Percentiles rank a stretch among this genome's conserved stretches.
Conservation (phyloP, 2,329 filamentous ascomycete species). For the Incumbomyces delicatus region DNA sequence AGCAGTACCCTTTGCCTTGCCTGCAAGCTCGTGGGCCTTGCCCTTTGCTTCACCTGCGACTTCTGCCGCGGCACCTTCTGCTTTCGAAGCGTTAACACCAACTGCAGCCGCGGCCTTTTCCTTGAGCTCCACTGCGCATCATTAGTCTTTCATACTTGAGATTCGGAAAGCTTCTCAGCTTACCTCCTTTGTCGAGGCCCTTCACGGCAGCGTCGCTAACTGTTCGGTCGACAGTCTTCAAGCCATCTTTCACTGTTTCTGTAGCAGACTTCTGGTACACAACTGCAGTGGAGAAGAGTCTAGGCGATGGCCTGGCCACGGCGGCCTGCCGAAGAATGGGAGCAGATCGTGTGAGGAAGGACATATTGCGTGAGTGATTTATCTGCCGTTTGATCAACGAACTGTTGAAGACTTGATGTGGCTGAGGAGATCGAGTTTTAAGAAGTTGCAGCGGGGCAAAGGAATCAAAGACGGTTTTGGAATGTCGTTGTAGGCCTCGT, state of each 20-base stretch:
- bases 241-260: slow-evolving; percentile 47
- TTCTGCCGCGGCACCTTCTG: slow-evolving; percentile 36
- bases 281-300: slow-evolving; percentile 44
- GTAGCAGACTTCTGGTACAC: slow-evolving; percentile 41
- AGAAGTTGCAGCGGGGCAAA: neutral
- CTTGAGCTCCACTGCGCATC: slow-evolving; percentile 39
- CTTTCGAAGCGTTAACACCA: slow-evolving; percentile 36
- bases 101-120: slow-evolving; percentile 34
- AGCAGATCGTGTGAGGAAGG: slow-evolving; percentile 26
- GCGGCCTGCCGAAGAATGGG: slow-evolving; percentile 21
- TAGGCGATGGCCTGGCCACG: slow-evolving; percentile 13
- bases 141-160: no score
- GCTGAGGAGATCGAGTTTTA: neutral
- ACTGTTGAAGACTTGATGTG: neutral
- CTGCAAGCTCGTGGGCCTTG: slow-evolving; percentile 25
- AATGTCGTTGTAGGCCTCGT: no score
- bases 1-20: slow-evolving; percentile 19
- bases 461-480: no score
- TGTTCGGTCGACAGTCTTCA: slow-evolving; percentile 48
- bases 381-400: neutral
- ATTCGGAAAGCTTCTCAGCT: slow-evolving; percentile 22
- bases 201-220: slow-evolving; percentile 48
- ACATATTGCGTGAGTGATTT: slow-evolving; percentile 23
- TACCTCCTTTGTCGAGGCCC: slow-evolving; percentile 55
- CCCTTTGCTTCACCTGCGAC: slow-evolving; percentile 24